Conservation (phyloP, 257 asterid genomes). For the Penstemon davidsonii region DNA sequence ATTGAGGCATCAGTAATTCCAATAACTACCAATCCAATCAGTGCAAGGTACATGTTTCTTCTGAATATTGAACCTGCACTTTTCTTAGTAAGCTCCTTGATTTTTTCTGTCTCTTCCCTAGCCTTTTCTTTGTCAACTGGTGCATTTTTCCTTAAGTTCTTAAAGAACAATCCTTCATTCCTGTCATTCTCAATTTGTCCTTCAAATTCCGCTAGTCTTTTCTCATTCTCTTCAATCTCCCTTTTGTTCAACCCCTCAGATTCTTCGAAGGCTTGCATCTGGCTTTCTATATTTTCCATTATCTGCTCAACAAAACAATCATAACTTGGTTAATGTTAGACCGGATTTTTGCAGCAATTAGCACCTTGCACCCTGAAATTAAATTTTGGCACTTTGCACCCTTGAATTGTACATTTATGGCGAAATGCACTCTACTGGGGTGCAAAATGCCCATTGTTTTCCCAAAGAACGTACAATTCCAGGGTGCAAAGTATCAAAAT, state of each 20-base stretch:
- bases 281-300: conserved; percentile 75
- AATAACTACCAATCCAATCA: conserved; percentile 59
- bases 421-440: too few relatives aligned
- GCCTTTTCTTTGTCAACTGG: conserved; percentile 60
- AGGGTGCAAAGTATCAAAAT: too few relatives aligned
- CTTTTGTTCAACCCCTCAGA: conserved; percentile 60
- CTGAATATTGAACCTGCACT: conserved; percentile 64
- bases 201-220: conserved; percentile 58
- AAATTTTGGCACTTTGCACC: too few relatives aligned
- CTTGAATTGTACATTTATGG: too few relatives aligned
- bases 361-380: too few relatives aligned
- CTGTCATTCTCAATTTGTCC: conserved; percentile 56
- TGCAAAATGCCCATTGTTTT: too few relatives aligned
- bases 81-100: conserved; percentile 50
- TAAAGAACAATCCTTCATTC: conserved; percentile 86
- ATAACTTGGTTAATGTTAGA: conserved; percentile 10
- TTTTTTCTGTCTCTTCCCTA: conserved; percentile 60
- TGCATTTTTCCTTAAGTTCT: conserved; percentile 53
- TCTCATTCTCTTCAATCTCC: conserved; percentile 71
- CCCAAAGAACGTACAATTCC: too few relatives aligned
- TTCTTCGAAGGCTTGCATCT: conserved; percentile 91
- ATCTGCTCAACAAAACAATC: conserved; percentile 59
- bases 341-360: background rate
- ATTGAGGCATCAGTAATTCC: conserved; percentile 60
- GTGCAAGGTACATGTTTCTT: conserved; percentile 69